Evolutionary conservation across 352 stramenopile species (phyloP).

Genomic region (Ophiocytium majus): DNA sequence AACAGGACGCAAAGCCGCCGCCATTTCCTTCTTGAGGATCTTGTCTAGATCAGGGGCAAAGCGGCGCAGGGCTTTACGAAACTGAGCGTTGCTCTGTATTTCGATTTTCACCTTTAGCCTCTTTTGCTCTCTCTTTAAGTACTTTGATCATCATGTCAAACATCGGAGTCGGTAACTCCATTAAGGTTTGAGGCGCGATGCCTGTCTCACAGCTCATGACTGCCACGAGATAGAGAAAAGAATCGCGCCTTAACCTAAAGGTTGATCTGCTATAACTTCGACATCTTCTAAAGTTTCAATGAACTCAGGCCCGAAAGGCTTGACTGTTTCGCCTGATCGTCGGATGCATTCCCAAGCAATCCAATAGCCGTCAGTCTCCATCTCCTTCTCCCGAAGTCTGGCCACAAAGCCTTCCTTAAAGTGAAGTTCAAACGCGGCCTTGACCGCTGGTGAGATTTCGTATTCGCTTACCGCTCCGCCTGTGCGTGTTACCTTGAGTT

Average conservation of each 20-base stretch:
- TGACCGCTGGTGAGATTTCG: constrained; percentile 18
- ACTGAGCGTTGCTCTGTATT: constrained; percentile 19
- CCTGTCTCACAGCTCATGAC: constrained; percentile 18
- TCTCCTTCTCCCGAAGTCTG: constrained; percentile 18
- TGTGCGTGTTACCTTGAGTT: constrained; percentile 19
- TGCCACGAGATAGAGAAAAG: constrained; percentile 19
- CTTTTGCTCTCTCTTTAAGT: constrained; percentile 21
- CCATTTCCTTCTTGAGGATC: constrained; percentile 19
- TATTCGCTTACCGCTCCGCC: constrained; percentile 17
- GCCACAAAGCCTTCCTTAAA: constrained; percentile 19
- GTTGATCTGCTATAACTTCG: constrained; percentile 20
- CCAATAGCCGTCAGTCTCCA: constrained; percentile 18
- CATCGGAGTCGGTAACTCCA: constrained; percentile 18
- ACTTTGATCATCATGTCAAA: constrained; percentile 22
- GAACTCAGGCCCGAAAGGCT: constrained; percentile 17
- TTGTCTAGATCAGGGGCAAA: constrained; percentile 19
- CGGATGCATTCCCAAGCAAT: constrained; percentile 19
- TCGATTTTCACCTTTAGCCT: constrained; percentile 20
- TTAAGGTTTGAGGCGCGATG: constrained; percentile 19
- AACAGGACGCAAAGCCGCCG: constrained; percentile 16
- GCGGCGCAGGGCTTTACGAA: constrained; percentile 16
- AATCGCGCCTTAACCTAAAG: constrained; percentile 19
- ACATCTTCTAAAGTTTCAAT: constrained; percentile 22
- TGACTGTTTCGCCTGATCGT: constrained; percentile 19
- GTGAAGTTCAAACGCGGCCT: constrained; percentile 18